Conservation (phyloP, 2,329 filamentous ascomycete genomes). For the Colletotrichum tofieldiae region DNA sequence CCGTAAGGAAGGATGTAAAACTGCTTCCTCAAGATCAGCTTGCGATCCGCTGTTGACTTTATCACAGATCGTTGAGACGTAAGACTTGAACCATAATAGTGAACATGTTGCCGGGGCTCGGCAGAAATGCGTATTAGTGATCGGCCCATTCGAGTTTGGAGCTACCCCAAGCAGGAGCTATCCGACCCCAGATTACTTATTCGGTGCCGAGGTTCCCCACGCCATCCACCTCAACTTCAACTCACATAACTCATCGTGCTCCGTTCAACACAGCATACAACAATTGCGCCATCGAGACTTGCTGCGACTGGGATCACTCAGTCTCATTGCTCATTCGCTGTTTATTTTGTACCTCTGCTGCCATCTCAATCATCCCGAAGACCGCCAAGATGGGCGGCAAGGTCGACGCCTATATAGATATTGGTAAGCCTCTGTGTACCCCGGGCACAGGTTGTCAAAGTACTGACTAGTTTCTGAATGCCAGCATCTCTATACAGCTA, state of each 20-base stretch:
- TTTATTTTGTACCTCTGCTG: neutral
- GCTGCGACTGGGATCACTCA: neutral
- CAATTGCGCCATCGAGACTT: constrained; percentile 19
- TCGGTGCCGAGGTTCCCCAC: constrained; percentile 40
- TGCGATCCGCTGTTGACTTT: neutral
- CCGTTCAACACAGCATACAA: neutral
- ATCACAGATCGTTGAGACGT: neutral
- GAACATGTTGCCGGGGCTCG: constrained; percentile 23
- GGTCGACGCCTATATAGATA: constrained; percentile 78
- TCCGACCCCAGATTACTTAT: constrained; percentile 25
- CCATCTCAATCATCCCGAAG: neutral
- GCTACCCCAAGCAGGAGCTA: constrained; percentile 12
- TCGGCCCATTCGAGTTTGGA: constrained; percentile 1
- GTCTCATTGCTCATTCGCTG: neutral
- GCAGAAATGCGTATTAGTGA: constrained; percentile 33
- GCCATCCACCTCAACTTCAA: constrained; percentile 9
- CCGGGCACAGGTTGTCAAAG: neutral
- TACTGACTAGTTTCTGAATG: neutral
- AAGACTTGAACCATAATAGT: neutral
- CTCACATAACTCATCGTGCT: neutral
- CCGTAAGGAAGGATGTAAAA: neutral
- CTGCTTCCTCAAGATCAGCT: too few species aligned
- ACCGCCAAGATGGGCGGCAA: constrained; percentile 68
- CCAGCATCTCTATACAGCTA: constrained; percentile 78
- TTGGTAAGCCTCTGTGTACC: constrained; percentile 62